Base-by-base conservation (phyloP, 768 basidiomycete species). In the Antrodiella citrinella region DNA sequence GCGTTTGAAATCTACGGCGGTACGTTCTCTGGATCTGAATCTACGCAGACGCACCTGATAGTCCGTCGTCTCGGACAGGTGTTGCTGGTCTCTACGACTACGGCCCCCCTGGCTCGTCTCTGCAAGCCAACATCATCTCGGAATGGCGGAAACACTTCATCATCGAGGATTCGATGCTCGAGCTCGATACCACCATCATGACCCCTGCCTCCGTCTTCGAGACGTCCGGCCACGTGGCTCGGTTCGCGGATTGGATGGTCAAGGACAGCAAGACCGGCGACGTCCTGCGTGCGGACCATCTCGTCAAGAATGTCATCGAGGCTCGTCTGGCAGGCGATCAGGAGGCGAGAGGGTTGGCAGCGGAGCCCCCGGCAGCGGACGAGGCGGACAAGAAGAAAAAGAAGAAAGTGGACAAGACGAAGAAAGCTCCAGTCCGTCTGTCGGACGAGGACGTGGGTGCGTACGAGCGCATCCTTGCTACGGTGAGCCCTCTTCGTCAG, bases 241-340 rank as follows among this genome's bases (percentile, higher is more conserved):
- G 94, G 57, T 99, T 98, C 63, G 91, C 95, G 4, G 96, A 99
- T 64, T 99, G 94, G 95, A 98, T 97, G 95, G 90, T 91, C 62
- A 96, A 95, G 72, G 95, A 98, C 59, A 72, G 73, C 21, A 83
- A 90, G 72, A 94, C 88, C n/a, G 92, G 93, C 42, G 93, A 98
- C 60, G 94, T 98, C 44, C 82, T 96, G 59, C 85, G 95, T 42
- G 95, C 95, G 21, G 94, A 98, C 66, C 96, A 97, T 68, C 79
- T 98, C 15, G 92, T 97, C 54, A 92, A 93, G 65, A 84, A 73
- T 58, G 94, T 97, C 42, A 75, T 98, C 42, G 87, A 95, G 68
- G 90, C 91, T 3, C 74, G 94, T 19, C 71, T 98, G 46, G 91
- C 84, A 49, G 90, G 91, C 44, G 87, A 98, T 75, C 81, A 81